Evolutionary conservation across 345 rosid genomes (phyloP).

Genomic region (Bretschneidera sinensis): DNA sequence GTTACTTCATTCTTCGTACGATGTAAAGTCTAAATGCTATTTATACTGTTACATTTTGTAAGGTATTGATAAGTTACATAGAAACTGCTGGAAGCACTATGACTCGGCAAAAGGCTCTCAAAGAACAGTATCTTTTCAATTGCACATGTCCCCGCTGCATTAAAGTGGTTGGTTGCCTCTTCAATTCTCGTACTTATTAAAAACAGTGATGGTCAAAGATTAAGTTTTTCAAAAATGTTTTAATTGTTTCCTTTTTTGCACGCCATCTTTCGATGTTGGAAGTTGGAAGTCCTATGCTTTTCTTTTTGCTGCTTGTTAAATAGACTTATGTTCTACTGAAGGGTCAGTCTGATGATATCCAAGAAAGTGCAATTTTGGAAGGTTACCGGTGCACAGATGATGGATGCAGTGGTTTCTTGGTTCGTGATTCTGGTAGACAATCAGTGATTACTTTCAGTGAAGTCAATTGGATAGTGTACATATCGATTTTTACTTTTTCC

Average conservation of each 20-base stretch:
- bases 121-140: conserved; percentile 79
- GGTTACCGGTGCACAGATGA: conserved; percentile 75
- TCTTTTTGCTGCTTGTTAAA: not conserved
- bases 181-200: not conserved
- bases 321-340: conserved; percentile 22
- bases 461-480: conserved; percentile 3
- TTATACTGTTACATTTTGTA: conserved; percentile 8
- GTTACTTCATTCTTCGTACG: too few relatives aligned
- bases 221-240: not conserved
- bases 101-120: conserved; percentile 79
- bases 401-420: conserved; percentile 74
- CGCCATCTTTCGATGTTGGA: not conserved
- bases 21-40: not conserved
- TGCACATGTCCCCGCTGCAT: conserved; percentile 70
- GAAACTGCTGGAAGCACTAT: conserved; percentile 92
- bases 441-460: not conserved
- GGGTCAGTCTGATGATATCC: conserved; percentile 70
- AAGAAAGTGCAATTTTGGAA: conserved; percentile 87
- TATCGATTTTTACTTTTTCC: not conserved
- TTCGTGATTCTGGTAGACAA: conserved; percentile 55
- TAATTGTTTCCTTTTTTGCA: too few relatives aligned
- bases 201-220: too few relatives aligned
- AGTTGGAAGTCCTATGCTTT: not conserved
- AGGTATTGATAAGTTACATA: conserved; percentile 78
- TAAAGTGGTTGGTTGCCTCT: conserved; percentile 46